Evolutionary conservation across 2,329 filamentous ascomycete genomes (phyloP).

Genomic region (Colletotrichum echinochloae): DNA sequence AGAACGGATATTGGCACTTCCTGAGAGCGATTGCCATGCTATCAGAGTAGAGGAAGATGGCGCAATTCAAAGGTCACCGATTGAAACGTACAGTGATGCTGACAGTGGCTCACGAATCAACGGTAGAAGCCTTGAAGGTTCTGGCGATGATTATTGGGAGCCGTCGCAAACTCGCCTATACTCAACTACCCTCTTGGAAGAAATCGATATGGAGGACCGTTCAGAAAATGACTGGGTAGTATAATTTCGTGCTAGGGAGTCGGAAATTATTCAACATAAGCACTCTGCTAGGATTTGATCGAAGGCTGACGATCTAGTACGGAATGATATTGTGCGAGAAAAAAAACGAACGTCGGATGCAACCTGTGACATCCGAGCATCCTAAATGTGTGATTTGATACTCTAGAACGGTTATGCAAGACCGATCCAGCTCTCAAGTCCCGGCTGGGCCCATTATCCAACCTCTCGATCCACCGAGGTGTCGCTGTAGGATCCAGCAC

Average conservation of each 20-base stretch:
- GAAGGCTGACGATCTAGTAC: slow-evolving; percentile 15
- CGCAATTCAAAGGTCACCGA: not conserved
- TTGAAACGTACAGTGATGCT: not conserved
- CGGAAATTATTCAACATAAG: not conserved
- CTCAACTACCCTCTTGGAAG: not conserved
- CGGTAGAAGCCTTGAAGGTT: not conserved
- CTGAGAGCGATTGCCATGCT: not conserved
- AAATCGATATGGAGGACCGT: not conserved
- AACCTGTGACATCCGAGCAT: slow-evolving; percentile 35
- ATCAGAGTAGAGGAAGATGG: not conserved
- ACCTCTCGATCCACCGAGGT: not conserved
- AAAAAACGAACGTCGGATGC: slow-evolving; percentile 22
- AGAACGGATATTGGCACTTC: not conserved
- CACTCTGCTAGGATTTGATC: slow-evolving; percentile 9
- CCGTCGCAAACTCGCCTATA: not conserved
- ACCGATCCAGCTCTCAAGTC: not conserved
- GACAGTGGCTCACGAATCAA: not conserved
- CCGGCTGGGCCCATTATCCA: slow-evolving; percentile 23
- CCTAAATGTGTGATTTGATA: slow-evolving; percentile 4
- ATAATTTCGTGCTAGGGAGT: not conserved
- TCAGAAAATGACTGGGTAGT: not conserved
- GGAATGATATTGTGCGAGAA: slow-evolving; percentile 31
- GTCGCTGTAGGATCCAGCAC: not conserved
- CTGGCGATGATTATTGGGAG: not conserved
- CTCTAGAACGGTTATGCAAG: not conserved